These are phyloP conservation scores for Elaphomyces granulatus DNA, from an alignment of 495 filamentous ascomycete species.

Conservation along the genomic window DNA sequence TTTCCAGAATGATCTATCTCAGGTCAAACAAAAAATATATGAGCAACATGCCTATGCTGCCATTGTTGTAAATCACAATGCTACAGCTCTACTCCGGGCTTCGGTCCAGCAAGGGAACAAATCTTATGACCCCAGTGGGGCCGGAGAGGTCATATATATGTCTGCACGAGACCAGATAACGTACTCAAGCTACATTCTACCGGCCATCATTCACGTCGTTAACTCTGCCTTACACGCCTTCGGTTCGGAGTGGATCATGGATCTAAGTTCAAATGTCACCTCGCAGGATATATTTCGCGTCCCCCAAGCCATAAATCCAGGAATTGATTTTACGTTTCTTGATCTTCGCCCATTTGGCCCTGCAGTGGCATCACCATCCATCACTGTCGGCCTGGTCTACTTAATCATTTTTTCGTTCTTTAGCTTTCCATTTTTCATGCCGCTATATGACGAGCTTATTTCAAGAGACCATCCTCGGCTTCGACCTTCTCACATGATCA, in stretches of 20 bases:
- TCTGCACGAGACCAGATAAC: constrained; percentile 45
- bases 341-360: constrained; percentile 51
- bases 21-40: constrained; percentile 46
- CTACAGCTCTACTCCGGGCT: constrained; percentile 42
- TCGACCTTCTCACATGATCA: constrained; percentile 42
- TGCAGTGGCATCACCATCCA: constrained; percentile 39
- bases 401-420: constrained; percentile 63
- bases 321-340: constrained; percentile 43
- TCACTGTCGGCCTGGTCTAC: constrained; percentile 56
- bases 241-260: constrained; percentile 36
- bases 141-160: constrained; percentile 44
- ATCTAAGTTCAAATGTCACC: constrained; percentile 14
- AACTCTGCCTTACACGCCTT: constrained; percentile 32
- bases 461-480: constrained; percentile 41
- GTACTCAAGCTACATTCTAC: constrained; percentile 37
- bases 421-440: constrained; percentile 55
- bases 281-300: constrained; percentile 28
- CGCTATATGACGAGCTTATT: constrained; percentile 46
- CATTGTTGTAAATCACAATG: constrained; percentile 51
- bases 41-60: constrained; percentile 50
- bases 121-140: constrained; percentile 48
- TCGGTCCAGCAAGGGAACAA: constrained; percentile 43
- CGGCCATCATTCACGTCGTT: constrained; percentile 32
- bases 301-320: constrained; percentile 49
- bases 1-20: constrained; percentile 43